Evolutionary conservation across 2,329 filamentous ascomycete genomes (phyloP).

Genomic region (Chaetomiaceae sp.): DNA sequence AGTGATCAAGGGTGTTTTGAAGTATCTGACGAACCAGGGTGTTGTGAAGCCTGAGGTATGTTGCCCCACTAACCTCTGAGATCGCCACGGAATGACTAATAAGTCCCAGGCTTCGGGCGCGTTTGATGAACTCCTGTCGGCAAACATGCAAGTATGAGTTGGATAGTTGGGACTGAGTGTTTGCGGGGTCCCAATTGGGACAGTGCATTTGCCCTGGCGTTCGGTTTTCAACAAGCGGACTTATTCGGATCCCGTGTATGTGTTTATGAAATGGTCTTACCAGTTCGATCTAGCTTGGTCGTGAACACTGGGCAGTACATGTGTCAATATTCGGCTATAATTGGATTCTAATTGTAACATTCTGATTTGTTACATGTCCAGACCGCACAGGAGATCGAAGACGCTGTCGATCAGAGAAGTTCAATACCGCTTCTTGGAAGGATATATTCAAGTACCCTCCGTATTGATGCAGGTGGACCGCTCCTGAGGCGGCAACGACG

Average conservation of each 20-base stretch:
- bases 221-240: constrained; percentile 16
- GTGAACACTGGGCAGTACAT: background rate
- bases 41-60: constrained; percentile 39
- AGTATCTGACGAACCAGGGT: constrained; percentile 64
- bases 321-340: constrained; percentile 4
- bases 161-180: background rate
- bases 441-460: too few relatives aligned
- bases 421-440: too few relatives aligned
- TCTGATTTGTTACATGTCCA: too few relatives aligned
- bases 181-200: background rate
- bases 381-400: too few relatives aligned
- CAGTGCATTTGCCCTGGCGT: constrained; percentile 17
- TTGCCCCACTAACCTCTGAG: background rate
- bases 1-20: constrained; percentile 60
- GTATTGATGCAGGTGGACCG: too few relatives aligned
- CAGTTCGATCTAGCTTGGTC: background rate
- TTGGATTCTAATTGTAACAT: constrained; percentile 4
- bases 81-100: background rate
- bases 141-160: constrained; percentile 6
- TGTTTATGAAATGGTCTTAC: background rate
- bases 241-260: constrained; percentile 1
- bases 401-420: too few relatives aligned
- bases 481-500: too few relatives aligned
- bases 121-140: constrained; percentile 10
- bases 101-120: constrained; percentile 4